Evolutionary conservation across 495 filamentous ascomycete genomes (phyloP).

Genomic region (Opeltia flavorubescens): DNA sequence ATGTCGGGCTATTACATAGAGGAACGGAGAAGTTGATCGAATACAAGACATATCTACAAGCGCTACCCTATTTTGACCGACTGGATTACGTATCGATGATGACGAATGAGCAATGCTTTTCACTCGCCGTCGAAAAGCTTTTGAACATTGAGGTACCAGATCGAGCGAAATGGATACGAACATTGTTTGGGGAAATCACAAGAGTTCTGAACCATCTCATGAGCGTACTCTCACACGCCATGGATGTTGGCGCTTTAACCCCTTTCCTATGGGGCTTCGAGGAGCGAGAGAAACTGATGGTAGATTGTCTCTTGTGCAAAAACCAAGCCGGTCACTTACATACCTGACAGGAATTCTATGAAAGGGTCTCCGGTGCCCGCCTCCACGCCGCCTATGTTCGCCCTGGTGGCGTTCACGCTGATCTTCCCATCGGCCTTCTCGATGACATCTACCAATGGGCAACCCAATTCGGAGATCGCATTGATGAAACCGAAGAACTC

Average conservation of each 20-base stretch:
- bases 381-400: slow-evolving; percentile 97
- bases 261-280: slow-evolving; percentile 99
- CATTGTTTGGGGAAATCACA: slow-evolving; percentile 93
- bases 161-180: slow-evolving; percentile 92
- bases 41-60: slow-evolving; percentile 98
- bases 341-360: slow-evolving; percentile 81
- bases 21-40: slow-evolving; percentile 99
- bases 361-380: slow-evolving; percentile 95
- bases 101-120: slow-evolving; percentile 98
- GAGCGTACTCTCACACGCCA: slow-evolving; percentile 94
- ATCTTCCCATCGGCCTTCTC: slow-evolving; percentile 84
- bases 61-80: slow-evolving; percentile 96
- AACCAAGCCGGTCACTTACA: background rate
- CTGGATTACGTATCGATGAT: slow-evolving; percentile 99
- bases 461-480: slow-evolving; percentile 97
- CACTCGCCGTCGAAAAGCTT: slow-evolving; percentile 92
- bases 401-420: slow-evolving; percentile 91
- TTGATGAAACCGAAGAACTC: slow-evolving; percentile 98
- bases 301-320: slow-evolving; percentile 24
- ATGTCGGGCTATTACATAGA: slow-evolving; percentile 90
- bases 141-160: slow-evolving; percentile 94
- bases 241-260: slow-evolving; percentile 97
- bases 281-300: slow-evolving; percentile 99
- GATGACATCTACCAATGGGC: slow-evolving; percentile 99
- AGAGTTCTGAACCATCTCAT: slow-evolving; percentile 94